Base-by-base conservation (phyloP, 192 early-diverging fungal species). In the Coemansia sp. region DNA sequence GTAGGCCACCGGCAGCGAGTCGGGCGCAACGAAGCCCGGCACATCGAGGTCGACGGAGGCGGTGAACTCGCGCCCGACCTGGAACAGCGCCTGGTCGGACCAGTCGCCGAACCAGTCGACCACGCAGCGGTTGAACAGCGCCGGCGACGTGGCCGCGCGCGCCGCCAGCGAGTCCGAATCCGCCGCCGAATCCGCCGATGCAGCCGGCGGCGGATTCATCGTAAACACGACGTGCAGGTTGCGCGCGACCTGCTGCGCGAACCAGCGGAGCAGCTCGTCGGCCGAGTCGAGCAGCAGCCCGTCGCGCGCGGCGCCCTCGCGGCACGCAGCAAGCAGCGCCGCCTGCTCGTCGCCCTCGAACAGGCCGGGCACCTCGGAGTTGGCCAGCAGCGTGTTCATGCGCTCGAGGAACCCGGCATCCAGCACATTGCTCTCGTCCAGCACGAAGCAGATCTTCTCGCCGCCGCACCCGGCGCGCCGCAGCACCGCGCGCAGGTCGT, bases 201-300 rank as follows among this genome's bases (percentile, higher is more conserved):
- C n/a, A n/a, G n/a, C n/a, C n/a, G n/a, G n/a, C n/a, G n/a, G 98
- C 14, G 98, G 98, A 75, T 99, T 99, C 98, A 99, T 99, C 12
- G 98, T 99, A 70, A 99, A 99, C 12, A 99, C 95, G 32, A 99
- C 95, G 70, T 99, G 98, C 44, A 99, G 75, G 73, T 99, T 99
- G 58, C 88, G 89, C 87, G 91, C 92, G 56, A 99, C 94, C 77
- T 98, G 97, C 61, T 90, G 86, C 32, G 94, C 95, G 81, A 99
- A 99, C 97, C 97, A 98, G 64, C 93, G 92, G 84, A 97, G 95
- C 20, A 99, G 86, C 71, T 99, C 97, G 61, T 99, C 98, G 50
- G 84, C 79, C 14, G 95, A 91, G 71, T 99, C 96, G 22, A 98
- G 83, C 88, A 96, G 89, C 61, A 94, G 71, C 17, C 98, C 98